phyloP scores from a whole-genome alignment of 164 flowering plant species.

The Kalanchoe fedtschenkoi region DNA sequence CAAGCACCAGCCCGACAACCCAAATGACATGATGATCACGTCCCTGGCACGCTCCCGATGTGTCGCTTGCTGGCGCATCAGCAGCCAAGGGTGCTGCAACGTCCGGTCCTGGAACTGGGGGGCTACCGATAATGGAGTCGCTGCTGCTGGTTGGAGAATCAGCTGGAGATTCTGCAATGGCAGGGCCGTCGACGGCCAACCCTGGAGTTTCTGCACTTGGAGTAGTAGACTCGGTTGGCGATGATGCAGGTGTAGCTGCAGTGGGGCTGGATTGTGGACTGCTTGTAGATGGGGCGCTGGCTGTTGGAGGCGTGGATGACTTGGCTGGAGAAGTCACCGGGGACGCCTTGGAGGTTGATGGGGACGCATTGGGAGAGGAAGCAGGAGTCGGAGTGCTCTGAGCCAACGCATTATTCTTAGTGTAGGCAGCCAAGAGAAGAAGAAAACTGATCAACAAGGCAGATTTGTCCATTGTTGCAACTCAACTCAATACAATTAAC shows the following conservation, averaged over 20 bases:
- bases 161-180: not conserved
- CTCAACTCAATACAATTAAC: not conserved
- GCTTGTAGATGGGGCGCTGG: not conserved
- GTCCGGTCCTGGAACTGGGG: constrained; percentile 1
- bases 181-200: not conserved
- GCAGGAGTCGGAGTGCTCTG: not conserved
- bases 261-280: not conserved
- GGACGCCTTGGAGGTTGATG: not conserved
- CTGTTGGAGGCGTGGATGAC: not conserved
- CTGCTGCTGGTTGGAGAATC: not conserved
- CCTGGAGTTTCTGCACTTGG: not conserved
- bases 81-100: constrained; percentile 1
- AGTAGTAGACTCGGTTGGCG: not conserved
- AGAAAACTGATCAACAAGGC: not conserved
- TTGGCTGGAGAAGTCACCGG: not conserved
- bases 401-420: not conserved
- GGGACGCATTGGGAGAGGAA: too few relatives aligned
- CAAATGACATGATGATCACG: not conserved
- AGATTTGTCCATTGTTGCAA: not conserved
- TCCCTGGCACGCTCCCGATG: not conserved
- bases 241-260: not conserved
- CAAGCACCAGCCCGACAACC: constrained; percentile 2
- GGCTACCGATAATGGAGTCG: not conserved
- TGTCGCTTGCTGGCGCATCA: constrained; percentile 4
- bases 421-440: not conserved